Percentiles rank a stretch among this genome's conserved stretches.
Conservation (phyloP, 2,329 filamentous ascomycete genomes). For the Penicillium polonicum region DNA sequence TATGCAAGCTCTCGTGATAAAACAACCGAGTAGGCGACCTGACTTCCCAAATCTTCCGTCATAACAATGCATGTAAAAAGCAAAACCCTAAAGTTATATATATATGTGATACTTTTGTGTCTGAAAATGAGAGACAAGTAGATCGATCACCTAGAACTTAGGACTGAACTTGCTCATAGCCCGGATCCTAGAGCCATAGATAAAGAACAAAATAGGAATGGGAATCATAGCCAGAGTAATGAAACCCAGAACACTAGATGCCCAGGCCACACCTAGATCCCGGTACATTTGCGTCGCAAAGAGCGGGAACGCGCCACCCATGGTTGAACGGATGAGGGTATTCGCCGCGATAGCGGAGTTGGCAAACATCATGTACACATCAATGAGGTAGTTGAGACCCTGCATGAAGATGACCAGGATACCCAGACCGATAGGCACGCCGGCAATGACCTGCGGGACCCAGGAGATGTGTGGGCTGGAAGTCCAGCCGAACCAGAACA, state of each 20-base stretch:
- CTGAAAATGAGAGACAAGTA: not conserved
- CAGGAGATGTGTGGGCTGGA: slow-evolving; percentile 44
- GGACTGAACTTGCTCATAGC: slow-evolving; percentile 25
- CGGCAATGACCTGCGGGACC: slow-evolving; percentile 48
- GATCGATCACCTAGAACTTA: slow-evolving; percentile 18
- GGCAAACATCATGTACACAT: slow-evolving; percentile 42
- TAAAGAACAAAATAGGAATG: slow-evolving; percentile 51
- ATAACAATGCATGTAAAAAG: not conserved
- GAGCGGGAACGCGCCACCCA: slow-evolving; percentile 38
- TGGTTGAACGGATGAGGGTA: slow-evolving; percentile 35
- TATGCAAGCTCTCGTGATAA: too few species aligned
- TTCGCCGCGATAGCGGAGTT: slow-evolving; percentile 44
- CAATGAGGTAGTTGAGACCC: slow-evolving; percentile 46
- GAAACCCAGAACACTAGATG: slow-evolving; percentile 41
- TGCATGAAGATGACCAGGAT: slow-evolving; percentile 47
- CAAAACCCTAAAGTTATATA: not conserved
- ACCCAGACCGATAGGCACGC: slow-evolving; percentile 45
- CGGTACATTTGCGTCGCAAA: slow-evolving; percentile 40
- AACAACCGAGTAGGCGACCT: not conserved
- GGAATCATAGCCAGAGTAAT: slow-evolving; percentile 44
- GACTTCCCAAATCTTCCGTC: not conserved
- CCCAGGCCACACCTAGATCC: slow-evolving; percentile 42
- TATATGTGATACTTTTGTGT: not conserved
- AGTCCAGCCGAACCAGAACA: slow-evolving; percentile 55
- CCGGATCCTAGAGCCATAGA: slow-evolving; percentile 48